Base-by-base conservation (phyloP, 2,329 filamentous ascomycete genomes). In the Penicillium griseofulvum region DNA sequence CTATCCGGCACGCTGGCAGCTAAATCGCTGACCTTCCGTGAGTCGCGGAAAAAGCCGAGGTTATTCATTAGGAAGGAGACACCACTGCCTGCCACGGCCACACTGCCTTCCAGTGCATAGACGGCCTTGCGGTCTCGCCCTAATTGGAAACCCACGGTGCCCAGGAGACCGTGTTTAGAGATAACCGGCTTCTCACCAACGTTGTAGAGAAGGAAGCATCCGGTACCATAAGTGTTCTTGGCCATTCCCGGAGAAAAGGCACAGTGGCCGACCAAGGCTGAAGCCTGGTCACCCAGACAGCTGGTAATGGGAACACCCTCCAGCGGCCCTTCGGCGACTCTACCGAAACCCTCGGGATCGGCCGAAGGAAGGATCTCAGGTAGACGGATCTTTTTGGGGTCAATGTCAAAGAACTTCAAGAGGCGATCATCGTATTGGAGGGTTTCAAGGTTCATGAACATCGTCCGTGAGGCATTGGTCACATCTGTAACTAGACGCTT, bases 201-300 rank as follows among this genome's bases (percentile, higher is more conserved):
- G 67, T 96, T 95, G 77, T 94, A 95, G 5, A 96, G 82, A 62
- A 96, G 78, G 78, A 96, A 96, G 71, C 90, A 94, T 39, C 91
- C 91, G 0, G 91, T 96, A 37, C 91, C 91, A 70, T 95, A 95
- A 0, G 91, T 96, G 74, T 94, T 95, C 80, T 96, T 96, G 42
- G 90, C 91, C 65, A 86, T 84, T 49, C 91, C 91, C 0, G 90
- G 87, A 4, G 80, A 83, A 76, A 96, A 96, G 14, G 89, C 91
- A 70, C 89, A 88, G 72, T 95, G 90, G 44, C 91, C 91, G 19
- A 96, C 90, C 48, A 96, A 78, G 16, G 91, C 91, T 51, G 90
- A 87, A 38, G 90, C 93, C 74, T 96, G 91, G 68, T 96, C 91
- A 59, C 91, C 91, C 16, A 95, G 76, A 69, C 90, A 94, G 65